phyloP scores from a whole-genome alignment of 129 eudicot species.

The Heracleum sosnowskyi region DNA sequence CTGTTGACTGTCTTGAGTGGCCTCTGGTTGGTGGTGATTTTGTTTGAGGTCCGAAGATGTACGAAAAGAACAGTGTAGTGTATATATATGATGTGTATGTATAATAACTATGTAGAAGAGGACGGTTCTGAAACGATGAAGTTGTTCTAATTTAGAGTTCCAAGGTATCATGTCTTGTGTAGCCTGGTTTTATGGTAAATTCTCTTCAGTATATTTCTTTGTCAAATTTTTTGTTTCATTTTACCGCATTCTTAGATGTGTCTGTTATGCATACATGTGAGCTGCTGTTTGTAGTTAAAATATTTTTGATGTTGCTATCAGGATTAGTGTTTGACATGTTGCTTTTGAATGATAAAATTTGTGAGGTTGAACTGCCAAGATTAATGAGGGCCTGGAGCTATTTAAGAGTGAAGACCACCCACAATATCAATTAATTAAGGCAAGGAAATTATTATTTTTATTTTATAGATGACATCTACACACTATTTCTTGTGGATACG shows the following conservation, averaged over 20 bases:
- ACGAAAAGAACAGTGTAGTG: too few species aligned
- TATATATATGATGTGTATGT: too few species aligned
- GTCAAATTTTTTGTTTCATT: background rate
- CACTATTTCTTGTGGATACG: background rate
- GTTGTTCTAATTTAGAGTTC: background rate
- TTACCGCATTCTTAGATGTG: background rate
- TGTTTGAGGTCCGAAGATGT: too few species aligned
- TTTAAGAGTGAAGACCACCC: conserved; percentile 72
- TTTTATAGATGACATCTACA: conserved; percentile 11
- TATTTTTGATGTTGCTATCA: background rate
- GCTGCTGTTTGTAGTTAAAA: background rate
- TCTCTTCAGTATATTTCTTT: background rate
- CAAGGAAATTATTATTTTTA: conserved; percentile 28
- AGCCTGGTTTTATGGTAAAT: background rate
- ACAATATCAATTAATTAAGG: conserved; percentile 75
- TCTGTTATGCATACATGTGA: background rate
- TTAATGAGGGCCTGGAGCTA: conserved; percentile 49
- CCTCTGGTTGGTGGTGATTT: too few species aligned
- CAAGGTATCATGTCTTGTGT: background rate
- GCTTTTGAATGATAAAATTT: background rate
- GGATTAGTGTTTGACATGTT: conserved; percentile 1
- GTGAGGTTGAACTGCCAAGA: conserved; percentile 75
- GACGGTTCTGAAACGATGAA: too few species aligned
- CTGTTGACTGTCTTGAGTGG: too few species aligned
- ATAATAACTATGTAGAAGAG: too few species aligned